Evolutionary conservation across 805 yeast species (phyloP).

Genomic region (Kuraishia molischiana): DNA sequence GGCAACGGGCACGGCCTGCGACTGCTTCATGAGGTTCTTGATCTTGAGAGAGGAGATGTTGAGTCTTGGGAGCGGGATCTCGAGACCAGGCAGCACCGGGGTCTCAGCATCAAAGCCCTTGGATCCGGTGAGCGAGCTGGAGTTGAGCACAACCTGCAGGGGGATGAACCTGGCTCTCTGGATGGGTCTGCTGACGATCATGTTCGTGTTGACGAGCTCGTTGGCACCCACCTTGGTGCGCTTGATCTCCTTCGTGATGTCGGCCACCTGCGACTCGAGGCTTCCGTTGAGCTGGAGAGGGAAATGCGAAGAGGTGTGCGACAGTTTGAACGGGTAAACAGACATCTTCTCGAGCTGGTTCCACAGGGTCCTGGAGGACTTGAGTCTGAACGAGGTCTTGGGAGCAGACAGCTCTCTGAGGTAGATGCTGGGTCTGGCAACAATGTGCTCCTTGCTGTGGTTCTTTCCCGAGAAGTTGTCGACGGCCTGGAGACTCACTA

Average conservation of each 20-base stretch:
- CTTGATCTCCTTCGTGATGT: conserved; percentile 45
- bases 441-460: conserved; percentile 38
- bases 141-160: conserved; percentile 49
- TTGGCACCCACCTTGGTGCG: conserved; percentile 64
- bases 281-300: conserved; percentile 36
- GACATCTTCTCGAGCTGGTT: conserved; percentile 66
- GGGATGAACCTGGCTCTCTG: conserved; percentile 68
- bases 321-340: conserved; percentile 86
- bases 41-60: conserved; percentile 64
- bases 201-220: conserved; percentile 73
- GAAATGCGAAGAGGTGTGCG: conserved; percentile 55
- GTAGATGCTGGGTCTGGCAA: conserved; percentile 60
- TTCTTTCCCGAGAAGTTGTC: conserved; percentile 59
- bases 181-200: conserved; percentile 67
- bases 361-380: conserved; percentile 62
- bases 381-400: conserved; percentile 64
- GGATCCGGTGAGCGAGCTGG: conserved; percentile 58
- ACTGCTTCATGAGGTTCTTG: conserved; percentile 48
- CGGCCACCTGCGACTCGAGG: conserved; percentile 28
- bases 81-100: conserved; percentile 61
- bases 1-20: conserved; percentile 50
- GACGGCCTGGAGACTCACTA: conserved; percentile 56
- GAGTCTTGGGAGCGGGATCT: conserved; percentile 64
- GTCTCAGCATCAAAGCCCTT: conserved; percentile 58
- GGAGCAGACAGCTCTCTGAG: conserved; percentile 78